Base-by-base conservation (phyloP, 306 rosid species). In the Pyrus betulifolia region DNA sequence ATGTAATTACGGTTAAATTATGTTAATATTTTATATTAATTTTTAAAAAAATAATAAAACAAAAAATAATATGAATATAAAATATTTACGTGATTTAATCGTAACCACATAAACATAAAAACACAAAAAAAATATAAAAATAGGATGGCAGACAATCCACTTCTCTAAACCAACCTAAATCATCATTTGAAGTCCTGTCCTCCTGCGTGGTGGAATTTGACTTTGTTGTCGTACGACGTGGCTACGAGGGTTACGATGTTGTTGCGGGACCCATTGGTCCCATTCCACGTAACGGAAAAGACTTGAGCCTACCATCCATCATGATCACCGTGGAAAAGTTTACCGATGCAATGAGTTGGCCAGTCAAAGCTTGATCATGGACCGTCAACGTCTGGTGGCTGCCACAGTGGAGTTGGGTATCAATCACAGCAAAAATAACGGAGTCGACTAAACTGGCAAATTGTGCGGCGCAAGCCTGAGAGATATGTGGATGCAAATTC, bases 401-500 rank as follows among this genome's bases (percentile, higher is more conserved):
- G 22, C 17, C 71, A 75, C 71, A 64, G 63, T 75, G 5, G 4
- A 10, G 72, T 13, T 55, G 59, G 74, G 57, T 67, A 31, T 22
- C 58, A 66, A 21, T 31, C 59, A 13, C n/a, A 13, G 18, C 22
- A 18, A 21, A 18, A 44, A 54, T 46, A 21, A 18, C 19, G 38
- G 31, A 4, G 19, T 49, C 2, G 3, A 54, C 15, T 49, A 31
- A 30, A 45, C 46, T 19, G 55, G 55, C 85, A 49, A 66, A 71
- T 70, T 82, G 57, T 69, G 79, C 45, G 83, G 83, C 86, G 80
- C 74, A 70, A 78, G 45, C 44, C 76, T 2, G 1, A 35, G 22
- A 23, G 2, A 11, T 11, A 6, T 35, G 6, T 35, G 40, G 40
- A 35, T 35, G 42, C 42, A 38, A 38, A 38, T 38, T 7, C 42